Percentiles rank a stretch among this genome's conserved stretches.
Evolutionary conservation across 2,329 filamentous ascomycete genomes (phyloP).

Genomic region (Neophaeococcomyces mojaviensis): DNA sequence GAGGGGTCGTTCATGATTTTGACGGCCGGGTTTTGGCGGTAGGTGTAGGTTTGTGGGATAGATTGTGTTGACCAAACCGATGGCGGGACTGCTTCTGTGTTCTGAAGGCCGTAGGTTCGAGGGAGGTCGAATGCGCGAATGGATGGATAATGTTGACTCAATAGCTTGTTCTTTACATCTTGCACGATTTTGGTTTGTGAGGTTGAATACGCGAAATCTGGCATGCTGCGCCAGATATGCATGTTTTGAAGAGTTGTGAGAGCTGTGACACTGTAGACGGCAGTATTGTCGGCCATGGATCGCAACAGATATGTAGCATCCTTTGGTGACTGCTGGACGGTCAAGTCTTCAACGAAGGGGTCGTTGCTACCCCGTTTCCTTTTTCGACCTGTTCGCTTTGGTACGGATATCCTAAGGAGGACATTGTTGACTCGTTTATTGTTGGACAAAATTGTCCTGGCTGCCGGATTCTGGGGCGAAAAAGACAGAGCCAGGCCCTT

Average conservation of each 20-base stretch:
- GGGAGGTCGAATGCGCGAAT: conserved; percentile 62
- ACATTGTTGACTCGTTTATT: conserved; percentile 73
- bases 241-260: conserved; percentile 69
- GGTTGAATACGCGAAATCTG: conserved; percentile 79
- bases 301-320: conserved; percentile 50
- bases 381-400: conserved; percentile 77
- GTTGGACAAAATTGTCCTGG: conserved; percentile 69
- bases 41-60: conserved; percentile 39
- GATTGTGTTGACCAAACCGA: conserved; percentile 22
- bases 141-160: conserved; percentile 60
- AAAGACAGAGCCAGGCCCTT: conserved; percentile 62
- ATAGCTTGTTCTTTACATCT: conserved; percentile 61
- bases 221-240: conserved; percentile 73
- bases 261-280: conserved; percentile 59
- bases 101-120: conserved; percentile 51
- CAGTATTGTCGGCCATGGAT: conserved; percentile 63
- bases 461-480: conserved; percentile 69
- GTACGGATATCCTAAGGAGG: conserved; percentile 76
- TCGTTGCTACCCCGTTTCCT: conserved; percentile 69
- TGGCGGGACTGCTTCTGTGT: conserved; percentile 69
- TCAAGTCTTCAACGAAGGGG: conserved; percentile 49
- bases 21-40: conserved; percentile 77
- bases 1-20: conserved; percentile 51
- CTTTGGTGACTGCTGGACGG: conserved; percentile 38
- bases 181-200: conserved; percentile 61